Conservation (phyloP, 805 yeast species). For the Scheffersomyces lignosus region DNA sequence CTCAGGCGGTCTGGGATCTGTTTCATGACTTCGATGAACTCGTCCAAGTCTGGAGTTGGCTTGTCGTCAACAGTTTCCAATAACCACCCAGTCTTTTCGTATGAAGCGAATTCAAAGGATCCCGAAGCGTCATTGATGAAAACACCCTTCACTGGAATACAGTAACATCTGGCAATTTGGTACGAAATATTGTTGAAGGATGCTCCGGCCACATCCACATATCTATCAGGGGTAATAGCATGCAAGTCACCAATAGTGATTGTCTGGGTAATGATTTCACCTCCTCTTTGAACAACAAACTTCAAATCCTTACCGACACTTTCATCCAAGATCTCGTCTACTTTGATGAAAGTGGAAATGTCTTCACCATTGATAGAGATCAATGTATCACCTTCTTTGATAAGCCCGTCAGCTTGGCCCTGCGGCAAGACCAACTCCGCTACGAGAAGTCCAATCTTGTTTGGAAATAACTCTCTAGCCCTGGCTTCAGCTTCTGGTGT, state of each 20-base stretch:
- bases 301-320: slow-evolving; percentile 52
- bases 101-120: slow-evolving; percentile 60
- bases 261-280: slow-evolving; percentile 49
- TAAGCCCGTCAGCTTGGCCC: slow-evolving; percentile 75
- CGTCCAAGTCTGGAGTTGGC: slow-evolving; percentile 71
- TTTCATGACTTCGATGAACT: slow-evolving; percentile 77
- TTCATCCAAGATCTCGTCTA: slow-evolving; percentile 80
- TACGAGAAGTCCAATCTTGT: slow-evolving; percentile 75
- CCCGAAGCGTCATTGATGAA: slow-evolving; percentile 77
- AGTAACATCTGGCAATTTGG: slow-evolving; percentile 83
- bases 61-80: slow-evolving; percentile 74
- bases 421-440: slow-evolving; percentile 79
- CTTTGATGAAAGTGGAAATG: slow-evolving; percentile 69
- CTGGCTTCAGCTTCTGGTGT: slow-evolving; percentile 68
- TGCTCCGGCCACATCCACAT: slow-evolving; percentile 82
- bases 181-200: slow-evolving; percentile 83
- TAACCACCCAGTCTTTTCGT: slow-evolving; percentile 75
- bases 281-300: slow-evolving; percentile 68
- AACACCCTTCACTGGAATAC: slow-evolving; percentile 84
- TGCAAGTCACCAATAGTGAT: slow-evolving; percentile 75
- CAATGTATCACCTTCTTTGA: slow-evolving; percentile 85
- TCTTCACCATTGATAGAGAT: slow-evolving; percentile 66
- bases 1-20: slow-evolving; percentile 72
- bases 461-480: slow-evolving; percentile 71
- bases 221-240: slow-evolving; percentile 77